Base-by-base conservation (phyloP, 1,284 basidiomycete species). In the Puccinia hordei region DNA sequence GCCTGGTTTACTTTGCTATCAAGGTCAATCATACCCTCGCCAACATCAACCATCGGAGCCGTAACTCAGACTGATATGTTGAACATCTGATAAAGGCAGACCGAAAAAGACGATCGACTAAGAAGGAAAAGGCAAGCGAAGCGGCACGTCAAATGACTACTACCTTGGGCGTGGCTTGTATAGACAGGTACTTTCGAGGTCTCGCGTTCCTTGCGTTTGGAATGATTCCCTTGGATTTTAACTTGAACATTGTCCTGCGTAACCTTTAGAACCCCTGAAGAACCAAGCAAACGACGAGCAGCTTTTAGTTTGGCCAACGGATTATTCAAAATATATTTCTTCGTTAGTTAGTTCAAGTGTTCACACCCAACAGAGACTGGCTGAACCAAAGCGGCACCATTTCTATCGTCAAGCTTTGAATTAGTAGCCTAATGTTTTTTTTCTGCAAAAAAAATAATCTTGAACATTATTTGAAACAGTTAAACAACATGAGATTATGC, bases 401-500 rank as follows among this genome's bases (percentile, higher is more conserved):
- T 57, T 38, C 44, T 27, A n/a, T 22, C 59, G 33, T 24, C 0
- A 46, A 49, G 41, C 59, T 73, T 59, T 30, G 69, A 51, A 71
- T 51, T 46, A 59, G 44, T n/a, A 63, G 8, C 30, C 55, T 75
- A 30, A 65, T 55, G 10, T 17, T 33, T 24, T 24, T 57, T 57
- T 57, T n/a, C n/a, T 44, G 6, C 41, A 13, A 30, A 30, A 30
- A 30, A 59, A 59, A 63, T 24, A 24, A 55, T 6, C 2, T 0
- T 15, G 12, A 68, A 46, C 46, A 8, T 30, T 0, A 24, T 53
- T 72, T 19, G 27, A 46, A 63, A 53, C 57, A 82, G 76, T 80
- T 84, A n/a, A 85, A 86, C 77, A 87, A 87, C 75, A 85, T 87
- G 44, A 84, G 86, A 1, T 82, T 87, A 0, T 87, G 86, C 82